phyloP scores from a whole-genome alignment of 2,329 filamentous ascomycete species.

The Calonectria multiphialidica region DNA sequence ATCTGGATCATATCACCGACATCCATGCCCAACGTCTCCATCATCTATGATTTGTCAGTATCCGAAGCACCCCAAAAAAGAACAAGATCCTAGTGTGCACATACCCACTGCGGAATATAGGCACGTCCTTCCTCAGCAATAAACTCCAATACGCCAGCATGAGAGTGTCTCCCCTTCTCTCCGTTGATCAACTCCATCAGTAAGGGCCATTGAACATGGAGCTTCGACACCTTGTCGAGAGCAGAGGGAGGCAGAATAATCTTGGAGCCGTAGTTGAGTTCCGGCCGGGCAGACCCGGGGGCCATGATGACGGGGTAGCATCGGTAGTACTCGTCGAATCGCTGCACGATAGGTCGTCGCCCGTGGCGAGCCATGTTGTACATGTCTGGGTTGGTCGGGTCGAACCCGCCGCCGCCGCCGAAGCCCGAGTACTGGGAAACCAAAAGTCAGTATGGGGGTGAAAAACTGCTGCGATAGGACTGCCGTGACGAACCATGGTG shows the following conservation, averaged over 20 bases:
- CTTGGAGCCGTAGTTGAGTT: slow-evolving; percentile 96
- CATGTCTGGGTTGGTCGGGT: slow-evolving; percentile 62
- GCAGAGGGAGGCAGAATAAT: slow-evolving; percentile 97
- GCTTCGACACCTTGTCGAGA: slow-evolving; percentile 93
- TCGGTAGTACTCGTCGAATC: slow-evolving; percentile 98
- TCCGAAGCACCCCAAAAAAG: not conserved
- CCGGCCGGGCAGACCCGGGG: slow-evolving; percentile 86
- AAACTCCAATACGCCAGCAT: slow-evolving; percentile 96
- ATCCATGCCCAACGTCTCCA: slow-evolving; percentile 90
- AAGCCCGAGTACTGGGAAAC: slow-evolving; percentile 50
- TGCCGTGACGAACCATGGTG: slow-evolving; percentile 36
- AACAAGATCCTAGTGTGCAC: slow-evolving; percentile 39
- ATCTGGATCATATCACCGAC: slow-evolving; percentile 95
- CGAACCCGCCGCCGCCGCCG: slow-evolving; percentile 57
- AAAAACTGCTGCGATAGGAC: not conserved
- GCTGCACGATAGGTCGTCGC: slow-evolving; percentile 69
- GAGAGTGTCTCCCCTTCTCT: slow-evolving; percentile 81
- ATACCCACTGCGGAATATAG: slow-evolving; percentile 94
- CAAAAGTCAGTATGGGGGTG: not conserved
- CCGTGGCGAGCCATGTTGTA: slow-evolving; percentile 61
- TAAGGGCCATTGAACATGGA: slow-evolving; percentile 98
- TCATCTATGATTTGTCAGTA: slow-evolving; percentile 72
- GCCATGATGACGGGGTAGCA: slow-evolving; percentile 97
- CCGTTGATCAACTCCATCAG: slow-evolving; percentile 97
- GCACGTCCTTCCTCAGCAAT: slow-evolving; percentile 97